These are phyloP conservation scores for Trichoderma guizhouense DNA, from an alignment of 2,329 filamentous ascomycete species.

Conservation along the genomic window DNA sequence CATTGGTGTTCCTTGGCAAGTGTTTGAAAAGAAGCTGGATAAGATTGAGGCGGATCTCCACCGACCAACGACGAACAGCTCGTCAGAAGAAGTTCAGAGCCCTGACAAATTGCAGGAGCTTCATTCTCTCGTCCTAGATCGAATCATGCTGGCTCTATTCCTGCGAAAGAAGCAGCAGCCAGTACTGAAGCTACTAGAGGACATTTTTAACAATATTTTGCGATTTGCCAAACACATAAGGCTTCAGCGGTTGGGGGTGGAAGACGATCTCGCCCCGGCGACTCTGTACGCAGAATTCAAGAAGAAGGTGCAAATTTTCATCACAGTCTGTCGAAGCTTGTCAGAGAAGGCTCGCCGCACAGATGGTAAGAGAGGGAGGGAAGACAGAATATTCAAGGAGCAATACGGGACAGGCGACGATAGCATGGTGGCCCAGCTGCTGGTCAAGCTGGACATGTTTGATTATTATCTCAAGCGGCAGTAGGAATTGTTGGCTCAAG, in stretches of 20 bases:
- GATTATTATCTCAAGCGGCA: slow-evolving; percentile 53
- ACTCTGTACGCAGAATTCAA: slow-evolving; percentile 63
- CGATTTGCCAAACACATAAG: slow-evolving; percentile 59
- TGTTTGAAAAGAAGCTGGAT: slow-evolving; percentile 64
- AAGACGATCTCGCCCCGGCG: slow-evolving; percentile 11
- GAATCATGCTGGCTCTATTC: slow-evolving; percentile 70
- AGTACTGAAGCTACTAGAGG: slow-evolving; percentile 69
- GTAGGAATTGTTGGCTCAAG: not conserved
- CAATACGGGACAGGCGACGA: slow-evolving; percentile 40
- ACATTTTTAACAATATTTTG: slow-evolving; percentile 71
- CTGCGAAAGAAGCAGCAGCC: slow-evolving; percentile 72
- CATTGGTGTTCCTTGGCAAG: slow-evolving; percentile 68
- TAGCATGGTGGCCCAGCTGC: slow-evolving; percentile 64
- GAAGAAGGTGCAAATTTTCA: slow-evolving; percentile 70
- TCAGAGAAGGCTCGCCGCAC: slow-evolving; percentile 57
- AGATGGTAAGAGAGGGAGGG: slow-evolving; percentile 29
- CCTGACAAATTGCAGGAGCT: slow-evolving; percentile 64
- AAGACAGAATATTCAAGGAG: slow-evolving; percentile 33
- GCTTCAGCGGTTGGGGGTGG: slow-evolving; percentile 36
- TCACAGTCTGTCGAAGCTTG: slow-evolving; percentile 66
- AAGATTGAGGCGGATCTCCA: slow-evolving; percentile 58
- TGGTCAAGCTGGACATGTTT: slow-evolving; percentile 68
- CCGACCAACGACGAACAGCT: slow-evolving; percentile 36
- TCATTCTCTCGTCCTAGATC: slow-evolving; percentile 71
- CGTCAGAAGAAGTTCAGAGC: slow-evolving; percentile 42